phyloP scores from a whole-genome alignment of 345 rosid species.

The Salix dunnii region DNA sequence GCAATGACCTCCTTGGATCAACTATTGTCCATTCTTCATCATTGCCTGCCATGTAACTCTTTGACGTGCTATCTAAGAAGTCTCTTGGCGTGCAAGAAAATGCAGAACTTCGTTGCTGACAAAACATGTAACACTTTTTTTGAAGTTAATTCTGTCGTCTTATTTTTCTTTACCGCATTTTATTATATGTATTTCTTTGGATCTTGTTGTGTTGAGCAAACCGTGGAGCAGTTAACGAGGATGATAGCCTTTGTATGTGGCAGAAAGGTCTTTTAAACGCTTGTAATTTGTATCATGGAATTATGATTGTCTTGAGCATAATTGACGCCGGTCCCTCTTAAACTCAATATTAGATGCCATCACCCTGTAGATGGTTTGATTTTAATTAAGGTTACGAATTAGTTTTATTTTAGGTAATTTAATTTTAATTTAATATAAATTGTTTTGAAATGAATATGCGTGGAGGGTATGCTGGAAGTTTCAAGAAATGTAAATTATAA shows the following conservation, averaged over 20 bases:
- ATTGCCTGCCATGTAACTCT: conserved; percentile 20
- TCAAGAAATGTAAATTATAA: too few species aligned
- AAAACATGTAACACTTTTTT: not conserved
- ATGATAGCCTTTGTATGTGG: not conserved
- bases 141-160: not conserved
- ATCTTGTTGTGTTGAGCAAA: not conserved
- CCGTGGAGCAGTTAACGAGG: not conserved
- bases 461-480: too few species aligned
- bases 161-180: not conserved
- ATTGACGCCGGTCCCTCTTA: not conserved
- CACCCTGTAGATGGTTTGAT: too few species aligned
- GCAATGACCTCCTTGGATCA: conserved; percentile 27
- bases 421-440: too few species aligned
- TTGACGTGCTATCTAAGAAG: not conserved
- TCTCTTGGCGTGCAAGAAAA: not conserved
- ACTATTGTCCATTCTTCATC: conserved; percentile 33
- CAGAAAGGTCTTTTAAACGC: not conserved
- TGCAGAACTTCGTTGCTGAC: not conserved
- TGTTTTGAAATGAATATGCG: too few species aligned
- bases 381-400: too few species aligned
- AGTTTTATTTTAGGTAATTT: too few species aligned
- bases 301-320: not conserved
- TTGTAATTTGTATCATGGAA: not conserved
- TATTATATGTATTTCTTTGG: not conserved
- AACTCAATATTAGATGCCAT: too few species aligned